A percentile compares a stretch with the other conserved stretches of the same genome.
Evolutionary conservation across 371 early-diverging fungal species (phyloP).

Genomic region (Chytridiales sp.): DNA sequence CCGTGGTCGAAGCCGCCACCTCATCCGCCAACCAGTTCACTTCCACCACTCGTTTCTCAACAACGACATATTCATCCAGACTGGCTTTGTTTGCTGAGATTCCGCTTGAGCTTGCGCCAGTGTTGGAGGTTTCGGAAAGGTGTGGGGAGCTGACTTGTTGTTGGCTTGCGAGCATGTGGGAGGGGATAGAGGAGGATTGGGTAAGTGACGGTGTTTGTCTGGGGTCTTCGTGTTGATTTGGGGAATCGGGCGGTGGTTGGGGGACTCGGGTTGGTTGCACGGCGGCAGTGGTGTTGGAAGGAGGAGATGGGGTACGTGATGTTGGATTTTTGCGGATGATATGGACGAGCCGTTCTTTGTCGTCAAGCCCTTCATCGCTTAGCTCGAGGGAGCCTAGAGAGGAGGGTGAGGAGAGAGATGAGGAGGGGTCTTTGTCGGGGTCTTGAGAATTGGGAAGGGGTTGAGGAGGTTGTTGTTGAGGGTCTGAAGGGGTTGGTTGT

Average conservation of each 20-base stretch:
- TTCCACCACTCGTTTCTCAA: constrained; percentile 80
- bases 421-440: neutral
- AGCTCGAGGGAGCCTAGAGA: constrained; percentile 36
- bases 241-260: too few relatives aligned
- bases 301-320: too few relatives aligned
- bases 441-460: neutral
- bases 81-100: constrained; percentile 9
- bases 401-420: constrained; percentile 17
- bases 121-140: too few relatives aligned
- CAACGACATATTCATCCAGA: constrained; percentile 72
- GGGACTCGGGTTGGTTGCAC: too few relatives aligned
- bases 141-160: too few relatives aligned
- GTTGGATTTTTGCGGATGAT: too few relatives aligned
- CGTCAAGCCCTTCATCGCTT: constrained; percentile 32
- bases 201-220: too few relatives aligned
- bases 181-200: too few relatives aligned
- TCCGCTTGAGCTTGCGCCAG: too few relatives aligned
- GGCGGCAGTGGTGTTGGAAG: too few relatives aligned
- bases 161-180: too few relatives aligned
- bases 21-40: constrained; percentile 82
- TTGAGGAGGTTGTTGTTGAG: neutral
- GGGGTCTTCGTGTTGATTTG: too few relatives aligned
- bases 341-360: neutral
- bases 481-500: neutral
- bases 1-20: constrained; percentile 15